Conservation (phyloP, 345 rosid genomes). For the Lagerstroemia speciosa region DNA sequence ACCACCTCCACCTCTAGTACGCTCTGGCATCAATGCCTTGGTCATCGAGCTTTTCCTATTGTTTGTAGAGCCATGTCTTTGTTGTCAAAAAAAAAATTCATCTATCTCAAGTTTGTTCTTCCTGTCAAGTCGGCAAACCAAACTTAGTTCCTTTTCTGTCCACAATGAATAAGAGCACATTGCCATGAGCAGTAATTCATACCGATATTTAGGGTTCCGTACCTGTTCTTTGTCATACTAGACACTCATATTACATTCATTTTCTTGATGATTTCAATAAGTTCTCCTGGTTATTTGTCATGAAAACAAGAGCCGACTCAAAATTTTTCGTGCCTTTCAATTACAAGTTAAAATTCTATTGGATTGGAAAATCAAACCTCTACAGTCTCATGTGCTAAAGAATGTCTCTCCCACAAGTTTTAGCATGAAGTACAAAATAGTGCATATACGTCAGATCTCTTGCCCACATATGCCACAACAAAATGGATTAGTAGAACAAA, state of each 20-base stretch:
- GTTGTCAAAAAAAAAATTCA: neutral
- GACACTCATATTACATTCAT: neutral
- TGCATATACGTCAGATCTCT: neutral
- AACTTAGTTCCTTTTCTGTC: neutral
- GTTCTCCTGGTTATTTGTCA: neutral
- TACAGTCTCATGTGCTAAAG: neutral
- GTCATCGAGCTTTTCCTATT: neutral
- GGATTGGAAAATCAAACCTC: neutral
- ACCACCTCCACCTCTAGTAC: neutral
- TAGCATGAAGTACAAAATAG: neutral
- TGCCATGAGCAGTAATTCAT: neutral
- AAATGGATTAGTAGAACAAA: neutral
- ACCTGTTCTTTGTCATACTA: neutral
- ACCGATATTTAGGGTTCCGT: neutral
- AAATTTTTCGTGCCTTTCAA: neutral
- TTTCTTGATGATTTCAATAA: neutral
- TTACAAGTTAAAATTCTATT: neutral
- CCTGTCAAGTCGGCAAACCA: neutral
- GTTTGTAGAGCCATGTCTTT: neutral
- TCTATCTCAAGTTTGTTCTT: neutral
- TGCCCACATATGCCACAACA: neutral
- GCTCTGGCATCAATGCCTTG: neutral
- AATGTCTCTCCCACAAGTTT: neutral
- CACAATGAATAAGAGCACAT: neutral
- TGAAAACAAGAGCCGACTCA: neutral